A percentile compares a stretch with the other conserved stretches of the same genome.
Evolutionary conservation across 225 moss, liverwort and hornwort species (phyloP).

Genomic region (Lunularia cruciata): DNA sequence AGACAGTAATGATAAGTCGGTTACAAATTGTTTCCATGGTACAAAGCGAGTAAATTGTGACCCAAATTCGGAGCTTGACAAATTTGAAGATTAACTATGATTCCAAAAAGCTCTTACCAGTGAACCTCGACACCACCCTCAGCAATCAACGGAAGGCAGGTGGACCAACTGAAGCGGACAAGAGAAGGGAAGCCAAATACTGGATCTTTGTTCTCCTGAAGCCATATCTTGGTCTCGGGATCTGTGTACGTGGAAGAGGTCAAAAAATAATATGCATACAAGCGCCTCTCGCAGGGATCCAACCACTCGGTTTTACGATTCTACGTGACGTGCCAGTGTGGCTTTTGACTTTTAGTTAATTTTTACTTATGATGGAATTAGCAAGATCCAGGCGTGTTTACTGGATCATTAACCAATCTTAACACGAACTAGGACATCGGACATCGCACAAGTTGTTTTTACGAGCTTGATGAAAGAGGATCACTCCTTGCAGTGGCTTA

Average conservation of each 20-base stretch:
- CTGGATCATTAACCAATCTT: no score
- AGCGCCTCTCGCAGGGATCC: no score
- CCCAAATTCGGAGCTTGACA: neutral
- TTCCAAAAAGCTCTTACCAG: conserved; percentile 45
- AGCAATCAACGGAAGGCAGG: conserved; percentile 58
- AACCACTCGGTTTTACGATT: no score
- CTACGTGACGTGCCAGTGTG: no score
- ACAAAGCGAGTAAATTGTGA: neutral
- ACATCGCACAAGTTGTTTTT: no score
- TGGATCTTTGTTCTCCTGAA: conserved; percentile 58
- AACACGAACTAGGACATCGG: no score
- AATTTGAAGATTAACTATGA: neutral
- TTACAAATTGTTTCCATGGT: conserved; percentile 11
- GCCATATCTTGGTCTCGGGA: conserved; percentile 74
- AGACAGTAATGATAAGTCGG: neutral
- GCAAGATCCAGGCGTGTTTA: no score
- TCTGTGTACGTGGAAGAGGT: conserved; percentile 33
- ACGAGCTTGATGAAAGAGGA: no score
- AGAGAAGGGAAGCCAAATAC: conserved; percentile 82
- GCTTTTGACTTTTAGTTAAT: no score
- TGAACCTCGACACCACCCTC: conserved; percentile 64
- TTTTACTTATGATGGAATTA: no score
- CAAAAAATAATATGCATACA: neutral
- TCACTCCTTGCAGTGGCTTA: no score
- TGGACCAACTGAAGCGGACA: conserved; percentile 84